Base-by-base conservation (phyloP, 179 eudicot species). In the Sideroxylon spinosum region DNA sequence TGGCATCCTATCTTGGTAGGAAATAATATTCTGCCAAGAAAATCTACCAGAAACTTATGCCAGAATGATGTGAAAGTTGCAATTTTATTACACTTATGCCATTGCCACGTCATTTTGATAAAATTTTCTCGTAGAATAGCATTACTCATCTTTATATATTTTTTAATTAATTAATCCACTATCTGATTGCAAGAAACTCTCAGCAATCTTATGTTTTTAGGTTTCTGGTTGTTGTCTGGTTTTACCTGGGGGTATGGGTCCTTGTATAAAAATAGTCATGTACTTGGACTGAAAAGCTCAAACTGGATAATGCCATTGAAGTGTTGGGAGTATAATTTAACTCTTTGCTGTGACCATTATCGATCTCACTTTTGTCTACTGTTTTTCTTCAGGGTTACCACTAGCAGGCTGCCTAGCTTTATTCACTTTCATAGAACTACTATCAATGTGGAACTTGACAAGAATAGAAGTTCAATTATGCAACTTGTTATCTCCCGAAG, bases 381-480 rank as follows among this genome's bases (percentile, higher is more conserved):
- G 7, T 66, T 70, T 32, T 68, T 68, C 79, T 76, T 65, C 90
- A 94, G 98, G 98, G 74, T 80, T 89, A 86, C 37, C 77, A 53
- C 84, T 89, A 82, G 91, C 78, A 57, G 88, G 88, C 12, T 78
- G 87, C 75, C 86, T 88, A 76, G 91, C 90, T 22, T 63, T 82
- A 63, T 94, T 91, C 85, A 92, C 97, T 17, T 29, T 84, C 48
- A 65, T 89, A 61, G 98, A 94, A 86, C 89, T 94, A 64, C 91
- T 92, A 59, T 94, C 98, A 72, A 92, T 94, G 98, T 91, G 98
- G 97, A 94, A 92, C 79, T 85, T 94, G 88, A 94, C 97, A 60
- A 88, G 93, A 86, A 82, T 94, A 52, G 97, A 92, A 87, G 97
- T 94, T 76, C 88, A 88, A 57, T 76, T 94, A 59, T 94, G 98